These are phyloP conservation scores for Verbascum thapsus DNA, from an alignment of 257 asterid genomes.

Conservation along the genomic window DNA sequence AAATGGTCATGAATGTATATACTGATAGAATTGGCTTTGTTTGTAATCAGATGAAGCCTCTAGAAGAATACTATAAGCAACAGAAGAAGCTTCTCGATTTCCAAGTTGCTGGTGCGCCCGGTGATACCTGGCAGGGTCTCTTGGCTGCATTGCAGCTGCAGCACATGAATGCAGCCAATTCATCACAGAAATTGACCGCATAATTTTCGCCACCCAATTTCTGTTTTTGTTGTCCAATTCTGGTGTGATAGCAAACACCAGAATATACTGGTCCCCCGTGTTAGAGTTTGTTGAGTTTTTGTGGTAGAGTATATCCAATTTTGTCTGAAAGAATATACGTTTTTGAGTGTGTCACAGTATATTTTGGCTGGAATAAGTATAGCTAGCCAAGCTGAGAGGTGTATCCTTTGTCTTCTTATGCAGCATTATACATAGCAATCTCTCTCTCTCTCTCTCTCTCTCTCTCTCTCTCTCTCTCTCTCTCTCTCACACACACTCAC, in stretches of 20 bases:
- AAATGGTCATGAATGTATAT: not conserved
- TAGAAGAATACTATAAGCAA: conserved; percentile 81
- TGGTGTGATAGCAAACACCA: conserved; percentile 21
- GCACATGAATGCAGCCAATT: conserved; percentile 49
- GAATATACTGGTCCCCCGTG: too few species aligned
- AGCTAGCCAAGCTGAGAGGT: conserved; percentile 16
- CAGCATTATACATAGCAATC: conserved; percentile 23
- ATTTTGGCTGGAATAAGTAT: conserved; percentile 31
- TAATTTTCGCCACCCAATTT: conserved; percentile 30
- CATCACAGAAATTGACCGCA: conserved; percentile 67
- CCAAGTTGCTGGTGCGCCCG: conserved; percentile 67
- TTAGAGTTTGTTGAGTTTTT: not conserved
- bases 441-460: too few species aligned
- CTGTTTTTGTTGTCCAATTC: conserved; percentile 6
- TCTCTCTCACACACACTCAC: too few species aligned
- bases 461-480: too few species aligned
- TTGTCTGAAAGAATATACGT: conserved; percentile 25
- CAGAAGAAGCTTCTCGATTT: conserved; percentile 84
- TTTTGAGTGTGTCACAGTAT: conserved; percentile 3
- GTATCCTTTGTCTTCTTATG: not conserved
- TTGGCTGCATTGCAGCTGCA: conserved; percentile 89
- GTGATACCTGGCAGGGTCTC: conserved; percentile 84
- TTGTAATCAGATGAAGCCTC: conserved; percentile 57
- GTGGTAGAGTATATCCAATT: conserved; percentile 32
- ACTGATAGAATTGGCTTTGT: conserved; percentile 4